phyloP scores from a whole-genome alignment of 768 basidiomycete species.

The Leccinum variicolor region DNA sequence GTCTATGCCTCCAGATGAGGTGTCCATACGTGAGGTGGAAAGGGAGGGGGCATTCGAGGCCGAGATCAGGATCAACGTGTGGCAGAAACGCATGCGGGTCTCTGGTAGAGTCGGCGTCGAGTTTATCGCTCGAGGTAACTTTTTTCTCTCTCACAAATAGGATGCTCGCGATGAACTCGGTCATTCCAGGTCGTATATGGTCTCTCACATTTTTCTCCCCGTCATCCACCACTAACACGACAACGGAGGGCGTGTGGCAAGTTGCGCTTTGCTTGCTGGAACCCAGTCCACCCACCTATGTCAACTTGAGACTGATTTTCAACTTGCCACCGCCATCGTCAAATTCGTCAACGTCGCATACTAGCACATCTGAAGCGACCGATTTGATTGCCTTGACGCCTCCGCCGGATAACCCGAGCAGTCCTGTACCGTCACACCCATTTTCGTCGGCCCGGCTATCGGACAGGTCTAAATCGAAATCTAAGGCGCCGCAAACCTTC shows the following conservation, averaged over 20 bases:
- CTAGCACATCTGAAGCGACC: not conserved
- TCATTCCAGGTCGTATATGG: conserved; percentile 27
- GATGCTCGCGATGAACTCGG: not conserved
- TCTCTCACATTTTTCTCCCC: conserved; percentile 22
- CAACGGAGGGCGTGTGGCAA: conserved; percentile 32
- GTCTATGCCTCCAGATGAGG: conserved; percentile 48
- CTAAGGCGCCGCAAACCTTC: conserved; percentile 5
- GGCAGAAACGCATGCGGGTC: conserved; percentile 71
- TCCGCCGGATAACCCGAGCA: not conserved
- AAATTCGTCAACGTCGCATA: not conserved
- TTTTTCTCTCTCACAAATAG: not conserved
- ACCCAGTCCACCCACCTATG: conserved; percentile 54
- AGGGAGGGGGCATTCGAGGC: conserved; percentile 54
- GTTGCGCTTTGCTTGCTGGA: conserved; percentile 51
- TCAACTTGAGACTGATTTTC: conserved; percentile 52
- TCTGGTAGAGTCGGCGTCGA: conserved; percentile 52
- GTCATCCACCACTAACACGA: not conserved
- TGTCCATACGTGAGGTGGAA: conserved; percentile 50
- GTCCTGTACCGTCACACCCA: not conserved
- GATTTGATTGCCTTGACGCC: conserved; percentile 12
- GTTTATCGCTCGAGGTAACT: conserved; percentile 57
- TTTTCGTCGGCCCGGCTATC: not conserved
- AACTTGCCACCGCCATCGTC: conserved; percentile 26
- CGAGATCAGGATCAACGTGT: conserved; percentile 43
- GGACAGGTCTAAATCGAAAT: conserved; percentile 3